Percentiles rank a stretch among this genome's conserved stretches.
phyloP scores from a whole-genome alignment of 1,284 basidiomycete genomes.

The Fistulina hepatica region DNA sequence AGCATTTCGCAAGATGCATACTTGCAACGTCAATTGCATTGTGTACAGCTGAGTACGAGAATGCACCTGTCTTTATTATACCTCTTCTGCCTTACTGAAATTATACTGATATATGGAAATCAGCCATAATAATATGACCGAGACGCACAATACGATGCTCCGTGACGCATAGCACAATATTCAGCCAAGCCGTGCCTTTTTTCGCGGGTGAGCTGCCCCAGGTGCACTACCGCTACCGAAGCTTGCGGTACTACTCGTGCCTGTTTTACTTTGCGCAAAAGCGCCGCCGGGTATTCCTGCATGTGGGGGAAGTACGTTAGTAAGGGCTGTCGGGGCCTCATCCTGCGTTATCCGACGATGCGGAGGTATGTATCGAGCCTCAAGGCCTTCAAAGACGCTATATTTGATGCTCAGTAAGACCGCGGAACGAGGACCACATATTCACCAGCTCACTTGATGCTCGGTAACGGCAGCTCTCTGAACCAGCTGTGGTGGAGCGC shows the following conservation, averaged over 20 bases:
- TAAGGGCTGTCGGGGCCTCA: slow-evolving; percentile 47
- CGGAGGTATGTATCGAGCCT: slow-evolving; percentile 52
- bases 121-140: too few relatives aligned
- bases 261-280: neutral
- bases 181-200: too few relatives aligned
- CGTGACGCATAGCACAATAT: too few relatives aligned
- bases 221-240: neutral
- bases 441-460: slow-evolving; percentile 45
- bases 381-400: slow-evolving; percentile 53
- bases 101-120: too few relatives aligned
- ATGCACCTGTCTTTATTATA: too few relatives aligned
- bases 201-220: too few relatives aligned
- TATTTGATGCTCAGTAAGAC: neutral
- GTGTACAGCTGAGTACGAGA: too few relatives aligned
- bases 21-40: too few relatives aligned
- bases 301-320: neutral
- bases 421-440: slow-evolving; percentile 8
- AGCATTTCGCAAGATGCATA: too few relatives aligned
- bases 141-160: too few relatives aligned
- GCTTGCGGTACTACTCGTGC: neutral
- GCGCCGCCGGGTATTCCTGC: neutral
- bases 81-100: too few relatives aligned
- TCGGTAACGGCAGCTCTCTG: slow-evolving; percentile 64
- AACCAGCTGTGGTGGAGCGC: slow-evolving; percentile 80
- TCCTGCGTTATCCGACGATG: slow-evolving; percentile 67